These are phyloP conservation scores for Plenodomus lindquistii DNA, from an alignment of 2,329 filamentous ascomycete genomes.

Conservation along the genomic window DNA sequence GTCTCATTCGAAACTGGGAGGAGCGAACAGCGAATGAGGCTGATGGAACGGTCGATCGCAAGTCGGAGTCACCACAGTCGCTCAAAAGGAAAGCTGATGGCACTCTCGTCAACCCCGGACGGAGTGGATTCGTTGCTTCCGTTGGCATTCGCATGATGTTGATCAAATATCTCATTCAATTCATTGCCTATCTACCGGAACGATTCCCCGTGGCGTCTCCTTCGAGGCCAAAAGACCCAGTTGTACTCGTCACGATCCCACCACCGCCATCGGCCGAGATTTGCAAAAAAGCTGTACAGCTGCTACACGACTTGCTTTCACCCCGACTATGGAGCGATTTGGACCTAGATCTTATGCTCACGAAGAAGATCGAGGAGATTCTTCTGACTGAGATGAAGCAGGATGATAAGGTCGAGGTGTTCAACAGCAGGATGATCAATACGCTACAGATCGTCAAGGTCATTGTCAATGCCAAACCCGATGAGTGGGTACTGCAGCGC, in stretches of 20 bases:
- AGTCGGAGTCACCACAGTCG: slow-evolving; percentile 70
- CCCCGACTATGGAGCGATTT: slow-evolving; percentile 89
- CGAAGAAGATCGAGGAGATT: slow-evolving; percentile 85
- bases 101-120: slow-evolving; percentile 58
- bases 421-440: slow-evolving; percentile 87
- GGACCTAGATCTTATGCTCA: slow-evolving; percentile 81
- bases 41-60: slow-evolving; percentile 41
- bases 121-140: slow-evolving; percentile 53
- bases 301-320: slow-evolving; percentile 83
- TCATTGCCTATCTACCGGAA: slow-evolving; percentile 88
- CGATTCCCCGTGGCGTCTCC: slow-evolving; percentile 68
- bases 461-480: slow-evolving; percentile 81
- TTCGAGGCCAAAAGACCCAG: slow-evolving; percentile 47
- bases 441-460: slow-evolving; percentile 90
- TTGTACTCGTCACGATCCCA: slow-evolving; percentile 38
- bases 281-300: slow-evolving; percentile 78
- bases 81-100: slow-evolving; percentile 76
- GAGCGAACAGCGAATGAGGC: slow-evolving; percentile 72
- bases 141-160: slow-evolving; percentile 72
- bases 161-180: slow-evolving; percentile 93
- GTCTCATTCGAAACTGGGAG: slow-evolving; percentile 91
- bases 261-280: slow-evolving; percentile 70
- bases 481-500: slow-evolving; percentile 87
- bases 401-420: slow-evolving; percentile 65
- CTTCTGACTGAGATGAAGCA: slow-evolving; percentile 69